A percentile compares a stretch with the other conserved stretches of the same genome.
These are phyloP conservation scores for Haberlea rhodopensis DNA, from an alignment of 257 asterid genomes.

Conservation along the genomic window DNA sequence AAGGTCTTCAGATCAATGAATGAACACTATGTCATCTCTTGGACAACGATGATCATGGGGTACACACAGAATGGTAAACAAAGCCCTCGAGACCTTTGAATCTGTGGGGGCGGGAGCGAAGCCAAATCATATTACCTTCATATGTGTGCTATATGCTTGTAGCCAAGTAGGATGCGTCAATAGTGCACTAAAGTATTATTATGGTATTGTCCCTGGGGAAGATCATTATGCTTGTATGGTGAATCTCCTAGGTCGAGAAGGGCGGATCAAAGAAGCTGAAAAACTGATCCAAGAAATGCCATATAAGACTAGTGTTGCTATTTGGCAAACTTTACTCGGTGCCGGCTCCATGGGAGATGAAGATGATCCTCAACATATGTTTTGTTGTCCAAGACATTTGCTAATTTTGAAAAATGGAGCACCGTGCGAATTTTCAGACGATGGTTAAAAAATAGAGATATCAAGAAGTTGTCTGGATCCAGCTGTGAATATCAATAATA, in stretches of 20 bases:
- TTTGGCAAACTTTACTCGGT: slow-evolving; percentile 78
- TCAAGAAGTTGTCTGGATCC: too few relatives aligned
- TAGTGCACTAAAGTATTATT: slow-evolving; percentile 44
- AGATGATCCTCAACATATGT: too few relatives aligned
- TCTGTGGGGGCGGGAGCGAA: slow-evolving; percentile 46
- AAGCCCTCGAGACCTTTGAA: slow-evolving; percentile 57
- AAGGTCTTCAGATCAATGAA: too few relatives aligned
- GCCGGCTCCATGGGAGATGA: slow-evolving; percentile 62
- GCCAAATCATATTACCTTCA: slow-evolving; percentile 57
- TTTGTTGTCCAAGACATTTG: too few relatives aligned
- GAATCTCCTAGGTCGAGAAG: slow-evolving; percentile 60
- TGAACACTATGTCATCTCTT: slow-evolving; percentile 57
- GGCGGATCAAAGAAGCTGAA: slow-evolving; percentile 57
- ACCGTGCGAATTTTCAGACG: too few relatives aligned
- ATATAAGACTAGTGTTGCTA: slow-evolving; percentile 37
- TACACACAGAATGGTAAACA: slow-evolving; percentile 65
- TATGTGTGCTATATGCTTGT: slow-evolving; percentile 59
- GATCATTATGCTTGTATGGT: slow-evolving; percentile 80
- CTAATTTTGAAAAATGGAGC: too few relatives aligned
- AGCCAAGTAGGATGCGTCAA: slow-evolving; percentile 65
- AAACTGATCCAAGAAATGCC: slow-evolving; percentile 46
- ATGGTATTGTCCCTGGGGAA: slow-evolving; percentile 48
- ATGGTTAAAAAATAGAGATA: too few relatives aligned
- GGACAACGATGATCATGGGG: slow-evolving; percentile 83
- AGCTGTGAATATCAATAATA: too few relatives aligned